A percentile compares a stretch with the other conserved stretches of the same genome.
Evolutionary conservation across 208 protist genomes (phyloP).

Genomic region (Wallacemonas collosoma): DNA sequence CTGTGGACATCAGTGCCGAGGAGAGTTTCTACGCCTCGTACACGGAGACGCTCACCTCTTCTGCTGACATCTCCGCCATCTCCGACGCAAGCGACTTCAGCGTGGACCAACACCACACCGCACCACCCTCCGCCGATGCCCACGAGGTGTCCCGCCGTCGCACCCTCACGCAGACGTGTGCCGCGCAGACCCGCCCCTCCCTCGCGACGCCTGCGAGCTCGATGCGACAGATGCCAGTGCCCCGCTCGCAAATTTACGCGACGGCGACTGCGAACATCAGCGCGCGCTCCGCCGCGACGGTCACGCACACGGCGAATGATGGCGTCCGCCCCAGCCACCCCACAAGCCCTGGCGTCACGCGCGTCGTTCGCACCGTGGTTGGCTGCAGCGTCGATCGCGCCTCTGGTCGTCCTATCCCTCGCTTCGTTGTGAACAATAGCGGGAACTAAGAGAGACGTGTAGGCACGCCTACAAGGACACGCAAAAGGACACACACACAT

Average conservation of each 20-base stretch:
- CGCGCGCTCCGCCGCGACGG: not conserved
- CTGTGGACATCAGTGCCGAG: slow-evolving; percentile 35
- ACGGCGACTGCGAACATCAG: not conserved
- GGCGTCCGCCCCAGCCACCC: not conserved
- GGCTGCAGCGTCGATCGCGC: slow-evolving; percentile 49
- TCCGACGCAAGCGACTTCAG: slow-evolving; percentile 13
- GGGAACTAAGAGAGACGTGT: not conserved
- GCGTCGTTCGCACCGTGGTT: slow-evolving; percentile 47
- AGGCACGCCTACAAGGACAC: too few species aligned
- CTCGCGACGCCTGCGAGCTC: not conserved
- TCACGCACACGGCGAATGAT: slow-evolving; percentile 11
- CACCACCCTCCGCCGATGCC: not conserved
- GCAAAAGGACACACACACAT: too few species aligned
- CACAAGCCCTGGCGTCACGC: slow-evolving; percentile 1
- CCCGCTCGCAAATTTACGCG: not conserved
- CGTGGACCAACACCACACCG: slow-evolving; percentile 5
- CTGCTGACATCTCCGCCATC: slow-evolving; percentile 18
- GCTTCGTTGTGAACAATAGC: slow-evolving; percentile 9
- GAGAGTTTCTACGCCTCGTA: slow-evolving; percentile 71
- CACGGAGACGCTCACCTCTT: slow-evolving; percentile 26
- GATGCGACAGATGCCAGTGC: not conserved
- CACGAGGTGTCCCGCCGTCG: slow-evolving; percentile 8
- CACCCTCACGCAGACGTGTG: not conserved
- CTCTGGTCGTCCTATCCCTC: slow-evolving; percentile 41
- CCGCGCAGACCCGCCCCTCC: too few species aligned